Evolutionary conservation across 2,329 filamentous ascomycete genomes (phyloP).

Genomic region (Fusarium sp.): DNA sequence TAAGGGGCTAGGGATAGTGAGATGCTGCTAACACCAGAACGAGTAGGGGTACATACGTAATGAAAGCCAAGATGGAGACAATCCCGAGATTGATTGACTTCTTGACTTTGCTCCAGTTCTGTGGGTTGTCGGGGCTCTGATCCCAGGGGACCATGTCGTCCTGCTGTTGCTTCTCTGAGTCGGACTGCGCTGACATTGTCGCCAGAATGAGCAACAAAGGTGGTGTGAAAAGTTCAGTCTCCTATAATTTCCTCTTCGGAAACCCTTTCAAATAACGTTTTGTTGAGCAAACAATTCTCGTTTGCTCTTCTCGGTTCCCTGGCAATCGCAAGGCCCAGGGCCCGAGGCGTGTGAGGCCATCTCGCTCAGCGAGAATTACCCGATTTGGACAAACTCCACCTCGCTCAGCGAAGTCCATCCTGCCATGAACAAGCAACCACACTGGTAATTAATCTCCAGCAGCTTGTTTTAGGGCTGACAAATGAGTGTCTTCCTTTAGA

Average conservation of each 20-base stretch:
- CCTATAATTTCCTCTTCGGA: background rate
- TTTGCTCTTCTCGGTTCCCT: background rate
- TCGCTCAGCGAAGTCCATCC: background rate
- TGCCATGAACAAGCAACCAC: background rate
- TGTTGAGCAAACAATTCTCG: background rate
- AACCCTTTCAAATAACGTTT: too few species aligned
- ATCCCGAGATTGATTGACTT: conserved; percentile 14
- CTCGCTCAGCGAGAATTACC: conserved; percentile 3
- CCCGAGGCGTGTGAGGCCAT: background rate
- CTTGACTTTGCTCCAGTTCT: conserved; percentile 13
- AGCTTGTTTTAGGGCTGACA: background rate
- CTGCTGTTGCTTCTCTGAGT: conserved; percentile 10
- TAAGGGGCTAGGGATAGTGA: background rate
- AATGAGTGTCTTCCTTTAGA: background rate
- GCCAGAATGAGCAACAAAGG: background rate
- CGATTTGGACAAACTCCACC: background rate
- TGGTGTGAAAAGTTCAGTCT: background rate
- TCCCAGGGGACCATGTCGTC: background rate
- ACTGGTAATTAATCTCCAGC: background rate
- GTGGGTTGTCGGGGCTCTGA: conserved; percentile 7
- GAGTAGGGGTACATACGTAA: conserved; percentile 1
- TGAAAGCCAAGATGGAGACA: conserved; percentile 9
- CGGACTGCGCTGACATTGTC: background rate
- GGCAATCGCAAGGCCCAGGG: background rate
- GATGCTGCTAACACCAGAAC: background rate